Percentiles rank a stretch among this genome's conserved stretches.
Evolutionary conservation across 148 eudicot species (phyloP).

Genomic region (Chenopodium quinoa): DNA sequence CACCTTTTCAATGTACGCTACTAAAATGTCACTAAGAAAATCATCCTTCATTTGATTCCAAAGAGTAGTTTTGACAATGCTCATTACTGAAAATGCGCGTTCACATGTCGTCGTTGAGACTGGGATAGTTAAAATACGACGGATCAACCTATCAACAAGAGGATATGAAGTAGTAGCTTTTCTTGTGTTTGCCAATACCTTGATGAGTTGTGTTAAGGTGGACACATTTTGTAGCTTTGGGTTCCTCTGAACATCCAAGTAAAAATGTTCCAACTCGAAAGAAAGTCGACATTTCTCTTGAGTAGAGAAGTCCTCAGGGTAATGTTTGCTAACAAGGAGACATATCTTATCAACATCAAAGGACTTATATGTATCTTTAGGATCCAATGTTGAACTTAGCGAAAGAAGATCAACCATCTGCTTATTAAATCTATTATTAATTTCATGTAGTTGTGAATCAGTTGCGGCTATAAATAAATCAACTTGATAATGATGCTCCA

Average conservation of each 20-base stretch:
- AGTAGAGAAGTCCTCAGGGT: too few species aligned
- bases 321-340: too few species aligned
- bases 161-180: not conserved
- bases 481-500: too few species aligned
- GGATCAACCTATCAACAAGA: not conserved
- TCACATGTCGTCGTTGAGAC: not conserved
- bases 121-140: not conserved
- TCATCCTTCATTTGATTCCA: not conserved
- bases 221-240: not conserved
- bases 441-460: too few species aligned
- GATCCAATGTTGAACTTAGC: too few species aligned
- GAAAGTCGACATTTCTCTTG: too few species aligned
- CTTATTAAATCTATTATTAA: too few species aligned
- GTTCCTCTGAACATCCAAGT: not conserved
- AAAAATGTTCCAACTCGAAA: too few species aligned
- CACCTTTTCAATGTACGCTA: not conserved
- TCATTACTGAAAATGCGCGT: not conserved
- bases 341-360: too few species aligned
- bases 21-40: not conserved
- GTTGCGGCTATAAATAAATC: too few species aligned
- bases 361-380: too few species aligned
- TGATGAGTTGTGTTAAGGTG: not conserved
- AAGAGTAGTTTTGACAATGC: slow-evolving; percentile 1
- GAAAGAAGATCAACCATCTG: too few species aligned
- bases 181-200: not conserved